phyloP scores from a whole-genome alignment of 257 asterid genomes.

The Knoxia roxburghii region DNA sequence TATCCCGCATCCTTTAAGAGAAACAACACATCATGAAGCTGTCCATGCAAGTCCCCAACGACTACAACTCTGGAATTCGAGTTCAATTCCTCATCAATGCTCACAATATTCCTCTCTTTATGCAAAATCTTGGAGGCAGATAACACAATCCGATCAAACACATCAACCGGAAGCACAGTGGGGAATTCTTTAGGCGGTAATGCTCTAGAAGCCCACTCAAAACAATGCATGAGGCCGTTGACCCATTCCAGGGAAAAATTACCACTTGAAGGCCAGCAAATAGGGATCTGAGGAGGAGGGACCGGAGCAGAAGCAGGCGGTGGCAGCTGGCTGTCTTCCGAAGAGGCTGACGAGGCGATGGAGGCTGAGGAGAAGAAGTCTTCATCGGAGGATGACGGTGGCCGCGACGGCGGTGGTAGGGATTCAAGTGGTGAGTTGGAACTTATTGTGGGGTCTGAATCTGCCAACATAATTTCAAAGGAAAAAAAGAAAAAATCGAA shows the following conservation, averaged over 20 bases:
- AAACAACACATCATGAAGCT: slow-evolving; percentile 81
- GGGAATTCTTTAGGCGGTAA: slow-evolving; percentile 57
- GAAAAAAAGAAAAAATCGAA: background rate
- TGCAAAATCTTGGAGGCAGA: slow-evolving; percentile 82
- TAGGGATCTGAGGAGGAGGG: slow-evolving; percentile 62
- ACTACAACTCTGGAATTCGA: slow-evolving; percentile 60
- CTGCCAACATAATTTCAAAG: slow-evolving; percentile 21
- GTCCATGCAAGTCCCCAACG: slow-evolving; percentile 96
- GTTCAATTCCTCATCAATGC: slow-evolving; percentile 45
- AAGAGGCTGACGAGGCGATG: slow-evolving; percentile 46
- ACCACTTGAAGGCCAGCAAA: slow-evolving; percentile 72
- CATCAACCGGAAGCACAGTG: slow-evolving; percentile 70
- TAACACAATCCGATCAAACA: slow-evolving; percentile 64
- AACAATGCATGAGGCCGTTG: slow-evolving; percentile 53
- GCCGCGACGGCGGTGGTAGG: slow-evolving; percentile 10
- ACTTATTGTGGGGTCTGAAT: slow-evolving; percentile 16
- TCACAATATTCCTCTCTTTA: slow-evolving; percentile 82
- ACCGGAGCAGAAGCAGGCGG: slow-evolving; percentile 20
- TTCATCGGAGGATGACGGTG: slow-evolving; percentile 55
- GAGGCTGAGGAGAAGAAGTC: slow-evolving; percentile 59
- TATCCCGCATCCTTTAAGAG: slow-evolving; percentile 66
- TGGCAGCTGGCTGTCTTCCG: slow-evolving; percentile 33
- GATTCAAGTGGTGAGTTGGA: slow-evolving; percentile 2
- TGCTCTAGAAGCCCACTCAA: slow-evolving; percentile 73
- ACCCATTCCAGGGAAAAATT: slow-evolving; percentile 56